Base-by-base conservation (phyloP, 1,284 basidiomycete species). In the Puccinia hordei region DNA sequence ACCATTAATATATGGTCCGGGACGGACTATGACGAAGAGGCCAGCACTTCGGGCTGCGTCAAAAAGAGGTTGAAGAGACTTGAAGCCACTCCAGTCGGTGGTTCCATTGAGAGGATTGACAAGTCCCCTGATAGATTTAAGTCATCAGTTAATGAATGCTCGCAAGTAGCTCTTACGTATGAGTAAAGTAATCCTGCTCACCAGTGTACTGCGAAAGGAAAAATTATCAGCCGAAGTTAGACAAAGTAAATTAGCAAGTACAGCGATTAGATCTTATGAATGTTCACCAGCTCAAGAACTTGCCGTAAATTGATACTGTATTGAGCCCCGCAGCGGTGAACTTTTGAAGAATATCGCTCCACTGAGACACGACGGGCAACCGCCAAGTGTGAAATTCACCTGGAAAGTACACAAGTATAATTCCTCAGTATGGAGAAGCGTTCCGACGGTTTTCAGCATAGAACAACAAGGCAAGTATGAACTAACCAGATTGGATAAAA, bases 261-360 rank as follows among this genome's bases (percentile, higher is more conserved):
- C 41, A 44, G 33, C 55, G 30, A 57, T 30, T 51, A 17, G 27
- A 38, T n/a, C 27, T 30, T 10, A 19, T 49, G 5, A 74, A 44
- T 17, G 19, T 4, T 59, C 44, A 30, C 35, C 12, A n/a, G n/a
- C 19, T 12, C 5, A 17, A 30, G 17, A 49, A 44, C 51, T 57
- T 71, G 63, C 76, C 76, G 61, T 79, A 79, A 46, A 79, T 79
- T 9, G 76, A 76, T 24, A 81, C 57, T 17, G 65, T 82, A 83
- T 93, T 94, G 82, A 93, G 86, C n/a, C 92, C 93, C 0, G 91
- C 90, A 0, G 92, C 92, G 83, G 92, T 92, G 82, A 90, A 87
- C 85, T 92, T 94, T 83, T 94, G 90, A 65, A 94, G 88, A 75
- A 93, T 90, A 83, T 94, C 92, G 19, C 90, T 88, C 92, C 92